Base-by-base conservation (phyloP, 2,329 filamentous ascomycete genomes). In the Arthrobotrys pseudoclavata region DNA sequence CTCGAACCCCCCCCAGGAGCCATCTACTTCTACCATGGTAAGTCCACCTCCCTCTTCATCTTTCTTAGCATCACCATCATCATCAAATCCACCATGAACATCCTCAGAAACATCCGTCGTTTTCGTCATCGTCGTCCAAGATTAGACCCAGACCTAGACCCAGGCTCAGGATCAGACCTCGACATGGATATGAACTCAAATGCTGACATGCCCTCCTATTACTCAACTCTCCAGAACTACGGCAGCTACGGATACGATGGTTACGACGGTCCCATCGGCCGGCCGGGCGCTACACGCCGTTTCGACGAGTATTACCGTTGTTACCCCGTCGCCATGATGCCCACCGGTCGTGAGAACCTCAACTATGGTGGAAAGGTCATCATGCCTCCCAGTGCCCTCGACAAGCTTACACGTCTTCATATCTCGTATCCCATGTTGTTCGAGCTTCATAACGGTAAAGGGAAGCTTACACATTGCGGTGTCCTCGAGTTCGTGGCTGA, bases 241-340 rank as follows among this genome's bases (percentile, higher is more conserved):
- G 70, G 84, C 74, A 88, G 85, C 82, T 88, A 86, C 84, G 84
- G 85, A 79, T 84, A 87, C 70, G 71, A 63, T 53, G 64, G 64
- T 18, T 69, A 48, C n/a, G 50, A 48, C 29, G 74, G 67, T 26
- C 48, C 72, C 31, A 62, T 62, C 15, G 63, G 63, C 0, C 53
- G 68, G 6, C 62, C 72, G 3, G 74, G 77, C 84, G 86, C 83
- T 82, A 87, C 85, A 81, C 92, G 93, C 81, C 92, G 94, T 77
- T 99, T 99, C 86, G 95, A 99, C 84, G 96, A 99, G 85, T 98
- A 97, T 86, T 98, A 97, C 85, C 91, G 96, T 82, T 97, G 94
- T 86, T 99, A 98, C 83, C 96, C 96, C 50, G 89, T 97, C 82
- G 90, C 91, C 81, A 98, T 99, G 94, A 90, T 97, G 79, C 93